Evolutionary conservation across 306 rosid genomes (phyloP), one percentile per base, ranked within the genome.

Genomic region (Ormosia semicastrata): DNA sequence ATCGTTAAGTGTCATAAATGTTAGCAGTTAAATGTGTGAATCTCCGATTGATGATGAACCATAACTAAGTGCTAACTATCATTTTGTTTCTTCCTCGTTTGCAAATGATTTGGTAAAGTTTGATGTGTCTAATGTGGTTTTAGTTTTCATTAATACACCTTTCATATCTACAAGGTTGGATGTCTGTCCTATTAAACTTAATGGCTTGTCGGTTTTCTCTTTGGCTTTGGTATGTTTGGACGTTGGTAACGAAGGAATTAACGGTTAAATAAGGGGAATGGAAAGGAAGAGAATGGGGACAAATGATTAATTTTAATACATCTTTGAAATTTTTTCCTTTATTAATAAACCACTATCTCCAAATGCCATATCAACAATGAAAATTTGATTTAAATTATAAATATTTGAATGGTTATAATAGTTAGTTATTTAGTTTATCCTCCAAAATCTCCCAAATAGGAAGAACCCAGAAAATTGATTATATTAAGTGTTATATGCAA

Each of bases 121-220:
- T 57, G 17, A 30, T 5, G 7, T 17, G 73, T 66, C 66, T 67
- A 29, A 67, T 36, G 46, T 66, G 46, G 10, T 46, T 76, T 79
- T 73, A 24, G 53, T 14, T n/a, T 39, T 79, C 47, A n/a, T 30
- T 41, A 56, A 3, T 14, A 15, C 50, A 54, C 43, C 17, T 68
- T 7, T 75, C 56, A 12, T 11, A 18, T 17, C 80, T 62, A 36
- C 82, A n/a, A 29, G n/a, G 68, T 63, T 11, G 7, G 58, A 32
- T 54, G 8, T 43, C 58, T 58, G 78, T 53, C 43, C 46, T 64
- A 76, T 71, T 59, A 63, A 63, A 52, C 66, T 33, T 77, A 6
- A 62, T 3, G 37, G 69, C 14, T 65, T 62, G 24, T 50, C 1
- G 6, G 43, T 66, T 37, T 37, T 30, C 15, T 49, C 60, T 18